Conservation (phyloP, 495 filamentous ascomycete genomes). For the Hypomontagnella monticulosa region DNA sequence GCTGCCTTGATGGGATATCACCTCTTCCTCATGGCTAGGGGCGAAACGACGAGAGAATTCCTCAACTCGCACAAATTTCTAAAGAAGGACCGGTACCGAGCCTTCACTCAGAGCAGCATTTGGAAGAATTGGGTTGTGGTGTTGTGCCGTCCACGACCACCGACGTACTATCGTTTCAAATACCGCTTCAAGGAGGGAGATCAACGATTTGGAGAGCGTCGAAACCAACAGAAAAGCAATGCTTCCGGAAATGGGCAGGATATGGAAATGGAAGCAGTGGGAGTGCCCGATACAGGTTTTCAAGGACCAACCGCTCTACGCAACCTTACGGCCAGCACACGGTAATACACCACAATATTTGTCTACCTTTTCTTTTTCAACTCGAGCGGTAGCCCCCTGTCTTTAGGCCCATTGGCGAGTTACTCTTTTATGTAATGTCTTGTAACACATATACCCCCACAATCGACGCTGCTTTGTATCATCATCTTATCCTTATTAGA, state of each 20-base stretch:
- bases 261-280: constrained; percentile 59
- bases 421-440: constrained; percentile 21
- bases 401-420: neutral
- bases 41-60: constrained; percentile 95
- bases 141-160: constrained; percentile 82
- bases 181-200: constrained; percentile 79
- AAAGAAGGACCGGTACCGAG: constrained; percentile 88
- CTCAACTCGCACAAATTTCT: constrained; percentile 94
- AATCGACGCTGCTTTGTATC: constrained; percentile 17
- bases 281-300: constrained; percentile 40
- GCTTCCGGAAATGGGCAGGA: constrained; percentile 31
- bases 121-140: constrained; percentile 84
- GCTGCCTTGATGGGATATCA: constrained; percentile 87
- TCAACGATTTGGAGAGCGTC: constrained; percentile 71
- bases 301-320: constrained; percentile 49
- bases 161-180: constrained; percentile 93
- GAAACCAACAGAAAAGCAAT: constrained; percentile 24
- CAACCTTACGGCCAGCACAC: constrained; percentile 34
- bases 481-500: constrained; percentile 4
- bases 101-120: constrained; percentile 82
- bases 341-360: constrained; percentile 16
- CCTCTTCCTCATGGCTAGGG: constrained; percentile 85
- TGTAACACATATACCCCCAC: constrained; percentile 25
- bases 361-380: constrained; percentile 4
- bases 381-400: neutral